phyloP scores from a whole-genome alignment of 306 rosid species.

The apple (Malus domestica) region DNA sequence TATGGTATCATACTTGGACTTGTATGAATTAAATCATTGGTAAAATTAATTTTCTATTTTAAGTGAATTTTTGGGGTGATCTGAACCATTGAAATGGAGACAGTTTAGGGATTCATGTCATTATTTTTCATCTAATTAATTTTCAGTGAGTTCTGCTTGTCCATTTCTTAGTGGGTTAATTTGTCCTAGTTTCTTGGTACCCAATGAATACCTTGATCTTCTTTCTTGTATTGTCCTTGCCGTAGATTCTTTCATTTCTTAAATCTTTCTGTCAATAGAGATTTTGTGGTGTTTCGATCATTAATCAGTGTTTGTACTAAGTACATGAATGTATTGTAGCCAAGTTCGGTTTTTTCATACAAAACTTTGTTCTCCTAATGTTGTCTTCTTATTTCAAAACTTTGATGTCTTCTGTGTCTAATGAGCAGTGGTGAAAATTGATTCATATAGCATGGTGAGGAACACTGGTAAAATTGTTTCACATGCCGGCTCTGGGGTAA shows the following conservation, averaged over 20 bases:
- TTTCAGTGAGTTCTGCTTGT: background rate
- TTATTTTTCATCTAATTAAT: background rate
- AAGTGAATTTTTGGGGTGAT: background rate
- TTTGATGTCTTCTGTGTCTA: conserved; percentile 13
- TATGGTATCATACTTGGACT: background rate
- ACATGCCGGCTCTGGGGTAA: conserved; percentile 49
- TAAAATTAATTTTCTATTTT: background rate
- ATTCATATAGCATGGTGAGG: conserved; percentile 39
- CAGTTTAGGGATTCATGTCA: background rate
- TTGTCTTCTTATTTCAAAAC: conserved; percentile 6
- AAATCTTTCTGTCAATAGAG: background rate
- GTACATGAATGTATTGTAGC: background rate
- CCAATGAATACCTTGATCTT: background rate
- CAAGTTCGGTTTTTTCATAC: background rate
- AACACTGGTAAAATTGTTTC: conserved; percentile 44
- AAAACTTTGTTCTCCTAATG: background rate
- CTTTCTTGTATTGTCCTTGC: conserved; percentile 1
- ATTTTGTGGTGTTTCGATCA: background rate
- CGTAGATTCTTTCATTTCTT: conserved; percentile 2
- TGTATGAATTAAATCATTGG: background rate
- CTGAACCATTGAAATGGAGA: background rate
- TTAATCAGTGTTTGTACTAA: too few species aligned
- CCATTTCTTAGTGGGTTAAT: background rate
- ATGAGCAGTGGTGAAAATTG: conserved; percentile 24
- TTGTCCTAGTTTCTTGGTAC: conserved; percentile 1